Conservation (phyloP, 176 grass and related monocot species). For the Oropetium thomaeum region DNA sequence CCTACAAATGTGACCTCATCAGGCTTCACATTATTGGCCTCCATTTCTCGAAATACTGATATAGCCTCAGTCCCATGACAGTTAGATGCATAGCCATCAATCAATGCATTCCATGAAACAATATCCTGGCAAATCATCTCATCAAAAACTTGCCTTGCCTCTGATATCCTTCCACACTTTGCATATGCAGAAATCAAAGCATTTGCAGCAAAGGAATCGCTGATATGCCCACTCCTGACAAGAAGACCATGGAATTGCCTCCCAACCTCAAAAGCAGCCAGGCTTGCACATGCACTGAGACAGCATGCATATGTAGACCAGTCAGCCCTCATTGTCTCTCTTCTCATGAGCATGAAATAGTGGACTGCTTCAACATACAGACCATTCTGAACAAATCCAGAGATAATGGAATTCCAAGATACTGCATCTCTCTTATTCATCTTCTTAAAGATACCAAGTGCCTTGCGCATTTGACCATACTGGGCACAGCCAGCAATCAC, state of each 20-base stretch:
- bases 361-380: constrained; percentile 40
- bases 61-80: constrained; percentile 34
- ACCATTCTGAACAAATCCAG: constrained; percentile 53
- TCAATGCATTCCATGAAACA: constrained; percentile 65
- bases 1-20: constrained; percentile 52
- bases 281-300: constrained; percentile 50
- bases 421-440: constrained; percentile 42
- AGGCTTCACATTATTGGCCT: constrained; percentile 32
- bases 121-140: constrained; percentile 45
- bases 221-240: constrained; percentile 34
- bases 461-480: constrained; percentile 45
- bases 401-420: constrained; percentile 67
- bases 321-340: constrained; percentile 32
- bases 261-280: constrained; percentile 36
- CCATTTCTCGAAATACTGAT: constrained; percentile 47
- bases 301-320: constrained; percentile 59
- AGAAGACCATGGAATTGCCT: constrained; percentile 53
- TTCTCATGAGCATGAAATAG: constrained; percentile 50
- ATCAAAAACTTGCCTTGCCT: constrained; percentile 49
- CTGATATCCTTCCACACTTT: constrained; percentile 51
- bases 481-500: constrained; percentile 60
- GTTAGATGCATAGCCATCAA: constrained; percentile 67
- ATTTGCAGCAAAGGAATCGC: constrained; percentile 41
- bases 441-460: constrained; percentile 38
- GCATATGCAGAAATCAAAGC: constrained; percentile 52